Evolutionary conservation across 1,284 basidiomycete species (phyloP).

Genomic region (Rhodotorula sp.): DNA sequence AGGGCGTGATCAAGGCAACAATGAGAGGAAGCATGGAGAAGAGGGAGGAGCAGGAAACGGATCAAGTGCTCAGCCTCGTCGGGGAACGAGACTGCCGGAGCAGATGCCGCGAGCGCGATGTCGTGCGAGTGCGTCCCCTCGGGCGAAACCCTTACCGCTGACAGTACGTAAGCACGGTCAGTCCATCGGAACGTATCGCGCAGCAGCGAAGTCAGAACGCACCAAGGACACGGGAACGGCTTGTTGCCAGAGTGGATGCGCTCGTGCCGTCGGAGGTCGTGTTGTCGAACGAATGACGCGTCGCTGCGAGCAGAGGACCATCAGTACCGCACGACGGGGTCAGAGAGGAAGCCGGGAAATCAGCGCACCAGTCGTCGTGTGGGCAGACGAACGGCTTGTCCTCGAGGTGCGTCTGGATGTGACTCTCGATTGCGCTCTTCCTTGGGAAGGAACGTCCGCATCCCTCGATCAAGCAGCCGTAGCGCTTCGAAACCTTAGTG

Average conservation of each 20-base stretch:
- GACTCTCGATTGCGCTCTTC: conserved; percentile 54
- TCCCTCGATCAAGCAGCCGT: conserved; percentile 51
- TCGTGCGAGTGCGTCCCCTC: conserved; percentile 53
- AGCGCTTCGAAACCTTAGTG: conserved; percentile 42
- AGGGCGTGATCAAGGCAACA: conserved; percentile 5
- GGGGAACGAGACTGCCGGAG: conserved; percentile 43
- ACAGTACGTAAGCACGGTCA: background rate
- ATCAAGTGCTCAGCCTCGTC: conserved; percentile 8
- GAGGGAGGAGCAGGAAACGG: background rate
- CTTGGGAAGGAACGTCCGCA: conserved; percentile 53
- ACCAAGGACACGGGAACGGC: conserved; percentile 53
- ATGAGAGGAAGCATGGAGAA: background rate
- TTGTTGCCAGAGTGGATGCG: conserved; percentile 53
- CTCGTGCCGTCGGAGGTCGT: conserved; percentile 53
- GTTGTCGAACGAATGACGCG: conserved; percentile 52
- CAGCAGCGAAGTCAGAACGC: conserved; percentile 24
- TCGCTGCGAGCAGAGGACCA: conserved; percentile 22
- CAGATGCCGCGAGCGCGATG: conserved; percentile 55
- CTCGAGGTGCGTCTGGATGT: conserved; percentile 56
- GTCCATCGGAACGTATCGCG: background rate
- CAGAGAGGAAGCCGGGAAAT: background rate
- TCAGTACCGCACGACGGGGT: background rate
- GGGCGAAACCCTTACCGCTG: conserved; percentile 54
- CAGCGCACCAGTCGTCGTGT: conserved; percentile 48
- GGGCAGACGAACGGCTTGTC: conserved; percentile 55